Evolutionary conservation across 23 red algal species (phyloP).

Genomic region (Pyropia yezoensis): DNA sequence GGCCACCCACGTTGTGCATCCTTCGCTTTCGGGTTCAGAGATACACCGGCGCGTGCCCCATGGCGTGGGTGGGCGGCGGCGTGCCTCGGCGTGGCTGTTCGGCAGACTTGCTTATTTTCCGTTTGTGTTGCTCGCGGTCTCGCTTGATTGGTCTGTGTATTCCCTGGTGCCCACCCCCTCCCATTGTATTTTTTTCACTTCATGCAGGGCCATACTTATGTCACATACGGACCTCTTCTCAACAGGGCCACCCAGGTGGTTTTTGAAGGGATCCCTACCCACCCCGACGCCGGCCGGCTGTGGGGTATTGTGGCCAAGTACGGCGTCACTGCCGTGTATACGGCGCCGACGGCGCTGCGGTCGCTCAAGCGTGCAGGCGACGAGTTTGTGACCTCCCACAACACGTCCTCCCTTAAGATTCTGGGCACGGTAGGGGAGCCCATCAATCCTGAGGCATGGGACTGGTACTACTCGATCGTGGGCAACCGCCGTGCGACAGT

Average conservation of each 20-base stretch:
- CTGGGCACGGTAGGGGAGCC: conserved; percentile 96
- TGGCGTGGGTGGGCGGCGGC: too few species aligned
- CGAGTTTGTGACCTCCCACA: conserved; percentile 43
- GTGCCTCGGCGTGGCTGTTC: too few species aligned
- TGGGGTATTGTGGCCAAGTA: conserved; percentile 92
- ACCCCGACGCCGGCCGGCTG: conserved; percentile 67
- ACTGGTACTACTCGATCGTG: conserved; percentile 91
- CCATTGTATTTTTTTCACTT: too few species aligned
- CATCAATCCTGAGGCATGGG: conserved; percentile 96
- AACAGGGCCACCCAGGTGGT: conserved; percentile 94
- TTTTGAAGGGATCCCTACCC: conserved; percentile 89
- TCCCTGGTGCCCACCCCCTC: too few species aligned
- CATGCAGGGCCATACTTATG: conserved; percentile 72
- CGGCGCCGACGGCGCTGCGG: conserved; percentile 92
- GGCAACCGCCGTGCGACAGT: conserved; percentile 65
- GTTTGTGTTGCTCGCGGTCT: too few species aligned
- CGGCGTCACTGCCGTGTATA: conserved; percentile 79
- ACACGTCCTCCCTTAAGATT: conserved; percentile 51
- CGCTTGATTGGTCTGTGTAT: too few species aligned
- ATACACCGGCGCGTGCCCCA: too few species aligned
- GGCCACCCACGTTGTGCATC: too few species aligned
- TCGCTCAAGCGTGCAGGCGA: conserved; percentile 73
- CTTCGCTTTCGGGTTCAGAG: too few species aligned
- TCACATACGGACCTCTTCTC: conserved; percentile 89
- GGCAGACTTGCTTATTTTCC: too few species aligned